Conservation (phyloP, 2,329 filamentous ascomycete genomes). For the Aspergillus aculeatus region DNA sequence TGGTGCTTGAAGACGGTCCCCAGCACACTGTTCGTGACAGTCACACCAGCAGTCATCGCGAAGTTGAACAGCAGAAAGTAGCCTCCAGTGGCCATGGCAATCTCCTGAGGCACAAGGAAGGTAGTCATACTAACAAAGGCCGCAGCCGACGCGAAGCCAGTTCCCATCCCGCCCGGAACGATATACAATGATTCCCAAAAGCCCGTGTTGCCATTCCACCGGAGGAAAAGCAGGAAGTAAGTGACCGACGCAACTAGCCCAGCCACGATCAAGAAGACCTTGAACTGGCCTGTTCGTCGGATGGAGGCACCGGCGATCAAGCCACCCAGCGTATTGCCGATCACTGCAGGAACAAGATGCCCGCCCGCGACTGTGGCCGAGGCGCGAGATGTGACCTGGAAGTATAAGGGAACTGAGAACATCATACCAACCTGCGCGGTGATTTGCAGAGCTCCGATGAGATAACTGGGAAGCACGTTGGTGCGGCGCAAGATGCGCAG, state of each 20-base stretch:
- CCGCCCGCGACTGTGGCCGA: conserved; percentile 59
- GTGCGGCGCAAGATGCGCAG: conserved; percentile 33
- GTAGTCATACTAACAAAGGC: conserved; percentile 53
- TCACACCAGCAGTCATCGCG: conserved; percentile 43
- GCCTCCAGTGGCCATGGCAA: conserved; percentile 52
- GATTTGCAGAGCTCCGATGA: conserved; percentile 53
- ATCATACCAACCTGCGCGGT: conserved; percentile 63
- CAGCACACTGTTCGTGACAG: conserved; percentile 39
- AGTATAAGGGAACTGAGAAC: conserved; percentile 68
- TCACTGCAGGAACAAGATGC: conserved; percentile 65
- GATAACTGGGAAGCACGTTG: conserved; percentile 31
- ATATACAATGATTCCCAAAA: conserved; percentile 60
- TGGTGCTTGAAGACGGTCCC: conserved; percentile 35
- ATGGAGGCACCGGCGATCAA: conserved; percentile 60
- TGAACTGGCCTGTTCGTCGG: conserved; percentile 60
- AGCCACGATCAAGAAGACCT: conserved; percentile 52
- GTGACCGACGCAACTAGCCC: conserved; percentile 51
- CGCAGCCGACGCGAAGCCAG: conserved; percentile 47
- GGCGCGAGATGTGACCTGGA: conserved; percentile 60
- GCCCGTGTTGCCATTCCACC: conserved; percentile 61
- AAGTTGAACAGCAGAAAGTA: conserved; percentile 49
- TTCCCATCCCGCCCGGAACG: conserved; percentile 56
- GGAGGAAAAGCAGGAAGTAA: conserved; percentile 53
- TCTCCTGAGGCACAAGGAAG: conserved; percentile 45
- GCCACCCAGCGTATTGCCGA: conserved; percentile 64